Evolutionary conservation across 2,329 filamentous ascomycete genomes (phyloP), one percentile per base, ranked within the genome.

Genomic region (Graphilbum fragrans): DNA sequence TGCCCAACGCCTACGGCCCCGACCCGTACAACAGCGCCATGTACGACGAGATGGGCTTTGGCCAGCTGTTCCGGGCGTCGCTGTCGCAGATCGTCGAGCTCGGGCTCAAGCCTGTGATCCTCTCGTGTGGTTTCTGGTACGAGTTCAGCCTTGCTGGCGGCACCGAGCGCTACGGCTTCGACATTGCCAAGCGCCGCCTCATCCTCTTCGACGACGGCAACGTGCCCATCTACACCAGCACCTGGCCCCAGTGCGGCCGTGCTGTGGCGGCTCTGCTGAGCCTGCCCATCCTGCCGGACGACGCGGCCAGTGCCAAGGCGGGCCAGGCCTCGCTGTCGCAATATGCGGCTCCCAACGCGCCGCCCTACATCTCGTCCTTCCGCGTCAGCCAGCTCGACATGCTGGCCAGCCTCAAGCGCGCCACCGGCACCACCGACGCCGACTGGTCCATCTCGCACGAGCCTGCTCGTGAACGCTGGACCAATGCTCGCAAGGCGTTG

Each of bases 331-430:
- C 45, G 12, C 25, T 58, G 27, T 4, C 45, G 10, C 16, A 18
- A 17, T 47, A 38, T 31, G 17, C n/a, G 12, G 17, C 22, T 11
- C 37, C 38, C 14, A 18, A 44, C 35, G 10, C 14, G 19, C 10
- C 33, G 0, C 52, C 80, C 2, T 73, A 66, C 49, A 49, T 79
- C 11, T 64, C 62, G 8, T 77, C 71, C 45, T 83, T 81, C 58
- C 54, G 60, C 11, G 49, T 77, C 45, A 74, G 58, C 44, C 80
- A 85, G 55, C 64, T 66, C 11, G 78, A 84, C 10, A 82, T 84
- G 62, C 65, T 84, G 41, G 68, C 70, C 32, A 69, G 67, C n/a
- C 57, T 79, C 12, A 65, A 77, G 50, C 68, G 70, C 0, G 77
- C 77, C 4, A 70, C 72, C 0, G 68, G 68, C 0, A 74, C 70